Percentiles rank a stretch among this genome's conserved stretches.
phyloP scores from a whole-genome alignment of 495 filamentous ascomycete genomes.

The Usnea hakonensis region DNA sequence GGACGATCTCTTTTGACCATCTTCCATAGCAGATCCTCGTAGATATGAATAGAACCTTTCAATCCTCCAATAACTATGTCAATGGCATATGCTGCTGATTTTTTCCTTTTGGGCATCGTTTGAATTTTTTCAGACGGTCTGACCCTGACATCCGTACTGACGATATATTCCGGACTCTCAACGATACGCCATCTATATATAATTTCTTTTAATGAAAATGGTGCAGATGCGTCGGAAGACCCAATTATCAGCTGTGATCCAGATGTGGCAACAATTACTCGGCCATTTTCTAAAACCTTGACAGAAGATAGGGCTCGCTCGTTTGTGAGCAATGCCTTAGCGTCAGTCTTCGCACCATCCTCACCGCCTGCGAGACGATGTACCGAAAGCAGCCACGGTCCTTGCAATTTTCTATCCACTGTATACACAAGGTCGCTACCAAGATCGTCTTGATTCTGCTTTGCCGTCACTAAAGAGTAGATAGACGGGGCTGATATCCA shows the following conservation, averaged over 20 bases:
- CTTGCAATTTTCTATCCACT: constrained; percentile 15
- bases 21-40: constrained; percentile 60
- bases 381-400: constrained; percentile 21
- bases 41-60: constrained; percentile 67
- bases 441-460: background rate
- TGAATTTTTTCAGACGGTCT: constrained; percentile 17
- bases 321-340: constrained; percentile 17
- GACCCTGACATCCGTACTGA: constrained; percentile 50
- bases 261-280: constrained; percentile 30
- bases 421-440: constrained; percentile 17
- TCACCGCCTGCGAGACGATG: constrained; percentile 16
- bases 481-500: constrained; percentile 33
- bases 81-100: constrained; percentile 33
- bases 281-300: constrained; percentile 34
- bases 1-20: constrained; percentile 34
- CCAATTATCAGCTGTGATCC: constrained; percentile 21
- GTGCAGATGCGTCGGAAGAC: background rate
- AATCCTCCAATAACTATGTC: constrained; percentile 70
- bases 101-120: constrained; percentile 27
- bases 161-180: constrained; percentile 46
- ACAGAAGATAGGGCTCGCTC: constrained; percentile 24
- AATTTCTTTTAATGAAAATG: constrained; percentile 23
- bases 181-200: constrained; percentile 48
- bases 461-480: constrained; percentile 4
- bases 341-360: constrained; percentile 17